Conservation (phyloP, 208 protist genomes). For the Crithidia thermophila region DNA sequence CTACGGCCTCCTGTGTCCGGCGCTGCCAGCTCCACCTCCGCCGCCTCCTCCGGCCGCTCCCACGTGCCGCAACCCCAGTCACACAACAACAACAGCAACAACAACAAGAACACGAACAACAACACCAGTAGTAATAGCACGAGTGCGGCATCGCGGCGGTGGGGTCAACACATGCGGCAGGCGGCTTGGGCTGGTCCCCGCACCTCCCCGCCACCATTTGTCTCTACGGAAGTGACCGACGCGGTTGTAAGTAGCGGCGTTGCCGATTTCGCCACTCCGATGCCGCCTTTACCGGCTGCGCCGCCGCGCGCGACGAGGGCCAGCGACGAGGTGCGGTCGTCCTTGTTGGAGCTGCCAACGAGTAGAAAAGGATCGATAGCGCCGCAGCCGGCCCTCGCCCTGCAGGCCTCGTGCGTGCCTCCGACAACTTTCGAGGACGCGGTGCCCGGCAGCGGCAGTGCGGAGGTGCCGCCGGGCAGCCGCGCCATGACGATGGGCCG, state of each 20-base stretch:
- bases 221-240: slow-evolving; percentile 11
- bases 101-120: not conserved
- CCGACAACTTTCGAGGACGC: no score
- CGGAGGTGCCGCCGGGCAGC: no score
- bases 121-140: not conserved
- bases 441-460: no score
- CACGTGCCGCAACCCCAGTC: not conserved
- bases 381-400: no score
- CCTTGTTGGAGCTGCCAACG: no score
- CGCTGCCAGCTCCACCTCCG: not conserved
- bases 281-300: not conserved
- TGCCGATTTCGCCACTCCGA: not conserved
- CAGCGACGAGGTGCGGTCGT: no score
- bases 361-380: no score
- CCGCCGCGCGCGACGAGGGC: not conserved
- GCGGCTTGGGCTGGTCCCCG: not conserved
- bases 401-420: no score
- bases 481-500: no score
- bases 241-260: slow-evolving; percentile 3
- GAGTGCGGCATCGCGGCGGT: slow-evolving; percentile 5
- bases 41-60: not conserved
- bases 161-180: slow-evolving; percentile 16
- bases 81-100: slow-evolving; percentile 5
- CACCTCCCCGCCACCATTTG: slow-evolving; percentile 5
- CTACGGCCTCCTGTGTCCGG: not conserved